phyloP scores from a whole-genome alignment of 192 early-diverging fungal genomes.

The Coemansia sp. region DNA sequence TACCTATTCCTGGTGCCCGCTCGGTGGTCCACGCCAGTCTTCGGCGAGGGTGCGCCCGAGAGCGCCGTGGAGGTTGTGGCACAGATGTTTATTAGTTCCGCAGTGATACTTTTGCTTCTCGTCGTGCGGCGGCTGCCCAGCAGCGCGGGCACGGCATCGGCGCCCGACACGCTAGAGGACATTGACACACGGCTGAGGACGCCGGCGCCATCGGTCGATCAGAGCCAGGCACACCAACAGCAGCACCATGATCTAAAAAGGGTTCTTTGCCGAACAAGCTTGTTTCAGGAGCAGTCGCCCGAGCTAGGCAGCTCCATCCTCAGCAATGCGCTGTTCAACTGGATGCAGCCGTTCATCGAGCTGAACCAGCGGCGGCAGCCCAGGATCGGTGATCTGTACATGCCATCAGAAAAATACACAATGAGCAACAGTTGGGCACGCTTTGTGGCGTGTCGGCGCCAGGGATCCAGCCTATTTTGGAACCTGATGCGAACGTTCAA shows the following conservation, averaged over 20 bases:
- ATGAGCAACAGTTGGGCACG: slow-evolving; percentile 6
- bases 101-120: slow-evolving; percentile 10
- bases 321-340: slow-evolving; percentile 24
- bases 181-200: not conserved
- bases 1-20: slow-evolving; percentile 14
- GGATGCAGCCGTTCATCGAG: slow-evolving; percentile 19
- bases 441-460: slow-evolving; percentile 4
- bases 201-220: not conserved
- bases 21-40: slow-evolving; percentile 15
- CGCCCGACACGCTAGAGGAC: not conserved
- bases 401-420: slow-evolving; percentile 7
- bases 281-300: slow-evolving; percentile 7
- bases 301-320: slow-evolving; percentile 26
- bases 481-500: slow-evolving; percentile 37
- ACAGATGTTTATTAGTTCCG: not conserved
- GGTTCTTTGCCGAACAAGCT: not conserved
- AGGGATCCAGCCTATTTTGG: slow-evolving; percentile 9
- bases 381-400: slow-evolving; percentile 17
- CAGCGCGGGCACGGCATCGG: too few relatives aligned
- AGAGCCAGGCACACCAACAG: not conserved
- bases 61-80: not conserved
- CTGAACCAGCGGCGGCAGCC: slow-evolving; percentile 10
- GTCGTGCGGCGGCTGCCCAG: slow-evolving; percentile 22
- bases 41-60: not conserved
- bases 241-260: not conserved